Evolutionary conservation across 1,284 basidiomycete species (phyloP).

Genomic region (Xerocomus minutiporus): DNA sequence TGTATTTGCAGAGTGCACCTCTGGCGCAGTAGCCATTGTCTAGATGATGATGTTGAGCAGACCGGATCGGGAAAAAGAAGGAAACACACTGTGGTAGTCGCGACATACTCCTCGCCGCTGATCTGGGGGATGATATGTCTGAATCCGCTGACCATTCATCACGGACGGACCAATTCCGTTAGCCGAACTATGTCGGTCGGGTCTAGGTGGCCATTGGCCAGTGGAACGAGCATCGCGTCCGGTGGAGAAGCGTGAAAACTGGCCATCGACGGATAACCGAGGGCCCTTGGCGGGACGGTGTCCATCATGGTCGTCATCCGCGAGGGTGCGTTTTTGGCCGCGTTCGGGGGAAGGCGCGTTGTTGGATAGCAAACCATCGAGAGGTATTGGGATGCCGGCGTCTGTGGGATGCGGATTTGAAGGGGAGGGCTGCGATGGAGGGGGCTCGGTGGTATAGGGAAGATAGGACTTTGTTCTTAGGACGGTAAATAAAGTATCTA

Average conservation of each 20-base stretch:
- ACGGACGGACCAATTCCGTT: conserved; percentile 28
- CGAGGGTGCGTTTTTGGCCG: conserved; percentile 58
- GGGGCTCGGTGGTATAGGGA: conserved; percentile 53
- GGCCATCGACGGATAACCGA: conserved; percentile 55
- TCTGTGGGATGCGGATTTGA: conserved; percentile 42
- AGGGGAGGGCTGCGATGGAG: conserved; percentile 28
- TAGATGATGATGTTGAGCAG: conserved; percentile 31
- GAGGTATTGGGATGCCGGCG: conserved; percentile 71
- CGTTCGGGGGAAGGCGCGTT: conserved; percentile 46
- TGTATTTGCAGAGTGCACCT: conserved; percentile 87
- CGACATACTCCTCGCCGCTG: conserved; percentile 71
- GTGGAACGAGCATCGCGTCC: conserved; percentile 41
- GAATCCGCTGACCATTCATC: conserved; percentile 45
- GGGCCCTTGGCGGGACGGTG: conserved; percentile 65
- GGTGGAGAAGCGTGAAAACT: conserved; percentile 56
- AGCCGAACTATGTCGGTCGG: conserved; percentile 30
- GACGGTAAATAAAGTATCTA: conserved; percentile 79
- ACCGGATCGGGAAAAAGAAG: conserved; percentile 1
- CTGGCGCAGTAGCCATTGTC: conserved; percentile 89
- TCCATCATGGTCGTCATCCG: conserved; percentile 55
- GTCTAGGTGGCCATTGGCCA: conserved; percentile 38
- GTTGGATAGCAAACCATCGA: conserved; percentile 57
- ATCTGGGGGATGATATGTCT: conserved; percentile 63
- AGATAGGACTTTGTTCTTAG: conserved; percentile 80
- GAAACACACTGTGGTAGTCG: conserved; percentile 81